Evolutionary conservation across 2,329 filamentous ascomycete species (phyloP).

Genomic region (Chrysoporthe cubensis): DNA sequence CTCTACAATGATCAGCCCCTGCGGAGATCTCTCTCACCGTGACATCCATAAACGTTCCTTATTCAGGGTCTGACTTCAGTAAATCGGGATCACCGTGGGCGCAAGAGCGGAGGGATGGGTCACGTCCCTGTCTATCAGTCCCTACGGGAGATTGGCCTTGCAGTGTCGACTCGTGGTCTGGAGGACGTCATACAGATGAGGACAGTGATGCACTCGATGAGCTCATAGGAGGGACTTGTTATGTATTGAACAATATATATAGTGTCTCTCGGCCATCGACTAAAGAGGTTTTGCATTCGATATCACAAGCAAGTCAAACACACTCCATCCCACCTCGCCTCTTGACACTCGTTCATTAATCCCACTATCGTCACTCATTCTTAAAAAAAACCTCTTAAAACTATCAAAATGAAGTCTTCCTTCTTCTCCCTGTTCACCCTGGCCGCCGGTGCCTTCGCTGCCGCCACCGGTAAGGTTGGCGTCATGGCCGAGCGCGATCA

Average conservation of each 20-base stretch:
- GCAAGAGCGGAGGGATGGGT: not conserved
- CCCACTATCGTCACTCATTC: conserved; percentile 12
- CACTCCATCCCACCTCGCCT: not conserved
- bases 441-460: conserved; percentile 32
- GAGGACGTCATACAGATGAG: not conserved
- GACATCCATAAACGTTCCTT: not conserved
- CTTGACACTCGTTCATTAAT: not conserved
- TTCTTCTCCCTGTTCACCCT: conserved; percentile 33
- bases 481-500: conserved; percentile 33
- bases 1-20: not conserved
- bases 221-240: not conserved
- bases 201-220: not conserved
- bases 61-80: not conserved
- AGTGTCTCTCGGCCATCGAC: not conserved
- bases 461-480: conserved; percentile 29
- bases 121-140: conserved; percentile 9
- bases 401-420: conserved; percentile 34
- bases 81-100: not conserved
- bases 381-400: not conserved
- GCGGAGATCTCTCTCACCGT: not conserved
- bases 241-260: not conserved
- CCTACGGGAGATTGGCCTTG: not conserved
- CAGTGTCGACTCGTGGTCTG: not conserved
- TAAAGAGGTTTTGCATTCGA: not conserved
- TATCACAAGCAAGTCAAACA: not conserved